phyloP scores from a whole-genome alignment of 257 asterid genomes.

The Handroanthus guayacan region DNA sequence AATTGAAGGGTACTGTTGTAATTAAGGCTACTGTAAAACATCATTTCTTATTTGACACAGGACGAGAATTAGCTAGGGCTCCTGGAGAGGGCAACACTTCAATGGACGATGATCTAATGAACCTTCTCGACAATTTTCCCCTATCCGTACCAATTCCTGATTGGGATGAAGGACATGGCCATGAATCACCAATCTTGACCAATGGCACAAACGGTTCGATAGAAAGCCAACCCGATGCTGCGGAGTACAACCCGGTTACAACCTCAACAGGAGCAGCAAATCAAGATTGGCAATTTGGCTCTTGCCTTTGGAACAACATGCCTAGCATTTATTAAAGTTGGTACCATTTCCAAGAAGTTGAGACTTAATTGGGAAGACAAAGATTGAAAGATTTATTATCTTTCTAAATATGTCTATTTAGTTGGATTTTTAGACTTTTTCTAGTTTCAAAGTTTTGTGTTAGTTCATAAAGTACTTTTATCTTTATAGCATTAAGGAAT shows the following conservation, averaged over 20 bases:
- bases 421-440: conserved; percentile 3
- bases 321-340: conserved; percentile 46
- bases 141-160: conserved; percentile 64
- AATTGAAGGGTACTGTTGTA: too few species aligned
- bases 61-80: too few species aligned
- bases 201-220: conserved; percentile 30
- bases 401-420: not conserved
- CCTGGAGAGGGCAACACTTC: too few species aligned
- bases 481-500: conserved; percentile 6
- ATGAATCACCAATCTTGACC: conserved; percentile 32
- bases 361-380: conserved; percentile 9
- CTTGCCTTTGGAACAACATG: conserved; percentile 61
- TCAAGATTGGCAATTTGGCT: conserved; percentile 51
- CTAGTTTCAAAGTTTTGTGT: conserved; percentile 18
- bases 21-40: too few species aligned
- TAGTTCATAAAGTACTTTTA: conserved; percentile 20
- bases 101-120: too few species aligned
- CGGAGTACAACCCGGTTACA: conserved; percentile 43
- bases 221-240: conserved; percentile 33
- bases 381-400: conserved; percentile 9
- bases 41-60: too few species aligned
- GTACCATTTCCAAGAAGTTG: conserved; percentile 22
- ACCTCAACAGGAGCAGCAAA: conserved; percentile 33
- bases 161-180: conserved; percentile 51
- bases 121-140: too few species aligned